These are phyloP conservation scores for Dendrocalamus latiflorus DNA, from an alignment of 202 grass and related monocot genomes.

Conservation along the genomic window DNA sequence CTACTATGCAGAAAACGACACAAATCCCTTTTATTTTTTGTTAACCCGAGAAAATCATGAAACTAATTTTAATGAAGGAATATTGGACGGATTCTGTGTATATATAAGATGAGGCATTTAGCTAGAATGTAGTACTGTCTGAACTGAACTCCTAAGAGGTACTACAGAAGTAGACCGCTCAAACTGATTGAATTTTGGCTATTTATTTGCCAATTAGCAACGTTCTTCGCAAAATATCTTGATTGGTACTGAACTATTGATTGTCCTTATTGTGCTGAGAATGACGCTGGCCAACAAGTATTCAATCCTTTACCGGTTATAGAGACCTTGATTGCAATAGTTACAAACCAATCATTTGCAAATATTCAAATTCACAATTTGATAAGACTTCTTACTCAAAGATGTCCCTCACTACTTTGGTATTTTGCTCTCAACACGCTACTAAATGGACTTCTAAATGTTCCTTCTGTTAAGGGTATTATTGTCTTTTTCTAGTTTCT, in stretches of 20 bases:
- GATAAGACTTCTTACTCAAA: background rate
- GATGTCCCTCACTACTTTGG: background rate
- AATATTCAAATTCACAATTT: background rate
- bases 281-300: background rate
- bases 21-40: background rate
- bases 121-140: background rate
- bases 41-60: background rate
- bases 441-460: constrained; percentile 9
- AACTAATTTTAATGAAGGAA: background rate
- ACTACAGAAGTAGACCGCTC: background rate
- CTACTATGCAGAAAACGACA: background rate
- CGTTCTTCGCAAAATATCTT: background rate
- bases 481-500: too few species aligned
- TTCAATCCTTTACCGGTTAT: background rate
- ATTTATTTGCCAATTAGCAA: background rate
- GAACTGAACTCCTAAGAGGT: background rate
- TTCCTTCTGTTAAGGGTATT: too few species aligned
- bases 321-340: background rate
- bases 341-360: background rate
- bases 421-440: background rate
- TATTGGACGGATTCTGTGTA: background rate
- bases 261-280: background rate
- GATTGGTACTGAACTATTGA: background rate
- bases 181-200: background rate
- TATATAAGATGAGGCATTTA: background rate